phyloP scores from a whole-genome alignment of 2,329 filamentous ascomycete species.

The Fusarium setosum region DNA sequence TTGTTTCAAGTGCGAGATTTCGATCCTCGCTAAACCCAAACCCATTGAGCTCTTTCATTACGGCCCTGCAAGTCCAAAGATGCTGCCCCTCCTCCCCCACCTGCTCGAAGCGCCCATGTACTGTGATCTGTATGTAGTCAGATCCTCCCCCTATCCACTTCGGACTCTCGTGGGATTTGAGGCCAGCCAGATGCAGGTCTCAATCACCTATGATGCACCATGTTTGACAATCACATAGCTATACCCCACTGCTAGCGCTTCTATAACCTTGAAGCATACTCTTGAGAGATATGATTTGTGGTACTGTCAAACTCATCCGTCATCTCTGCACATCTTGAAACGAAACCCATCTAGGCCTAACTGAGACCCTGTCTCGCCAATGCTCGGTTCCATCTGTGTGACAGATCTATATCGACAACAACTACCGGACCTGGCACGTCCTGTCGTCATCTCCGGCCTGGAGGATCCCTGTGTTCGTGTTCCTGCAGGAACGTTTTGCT shows the following conservation, averaged over 20 bases:
- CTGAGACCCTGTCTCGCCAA: conserved; percentile 16
- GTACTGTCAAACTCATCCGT: background rate
- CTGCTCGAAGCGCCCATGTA: conserved; percentile 16
- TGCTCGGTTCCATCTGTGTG: conserved; percentile 11
- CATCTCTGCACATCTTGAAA: conserved; percentile 1
- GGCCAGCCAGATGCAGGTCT: conserved; percentile 12
- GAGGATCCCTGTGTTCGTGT: conserved; percentile 6
- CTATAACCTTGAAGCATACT: conserved; percentile 5
- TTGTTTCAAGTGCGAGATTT: conserved; percentile 13
- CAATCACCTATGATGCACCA: conserved; percentile 23
- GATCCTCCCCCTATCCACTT: conserved; percentile 4
- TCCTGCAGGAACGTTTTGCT: conserved; percentile 27
- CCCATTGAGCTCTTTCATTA: conserved; percentile 10
- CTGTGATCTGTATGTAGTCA: conserved; percentile 1
- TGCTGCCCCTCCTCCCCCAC: conserved; percentile 12
- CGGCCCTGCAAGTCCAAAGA: conserved; percentile 6
- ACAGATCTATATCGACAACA: conserved; percentile 28
- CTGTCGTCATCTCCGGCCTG: conserved; percentile 10
- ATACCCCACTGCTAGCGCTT: conserved; percentile 26
- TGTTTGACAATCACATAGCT: conserved; percentile 24
- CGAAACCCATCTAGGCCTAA: conserved; percentile 8
- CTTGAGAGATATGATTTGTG: conserved; percentile 15
- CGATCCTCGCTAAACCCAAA: background rate
- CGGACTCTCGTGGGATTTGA: background rate
- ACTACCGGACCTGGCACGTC: conserved; percentile 27